Percentiles rank a stretch among this genome's conserved stretches.
phyloP scores from a whole-genome alignment of 331 rosid species.

The Pyracantha coccinea region DNA sequence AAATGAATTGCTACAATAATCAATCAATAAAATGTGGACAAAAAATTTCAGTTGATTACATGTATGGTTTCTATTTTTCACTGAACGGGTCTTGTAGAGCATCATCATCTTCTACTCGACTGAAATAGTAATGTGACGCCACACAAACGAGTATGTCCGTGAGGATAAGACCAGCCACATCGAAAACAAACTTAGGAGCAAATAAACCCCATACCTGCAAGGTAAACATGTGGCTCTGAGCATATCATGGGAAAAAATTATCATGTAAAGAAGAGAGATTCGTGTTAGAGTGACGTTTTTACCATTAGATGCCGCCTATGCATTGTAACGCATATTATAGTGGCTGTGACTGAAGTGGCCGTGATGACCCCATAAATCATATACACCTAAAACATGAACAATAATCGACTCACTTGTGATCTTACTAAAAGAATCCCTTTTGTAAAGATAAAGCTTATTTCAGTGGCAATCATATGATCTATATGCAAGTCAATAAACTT shows the following conservation, averaged over 20 bases:
- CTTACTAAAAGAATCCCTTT: neutral
- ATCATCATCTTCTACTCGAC: slow-evolving; percentile 22
- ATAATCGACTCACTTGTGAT: neutral
- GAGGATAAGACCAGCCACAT: slow-evolving; percentile 59
- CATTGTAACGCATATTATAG: slow-evolving; percentile 70
- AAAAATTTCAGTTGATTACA: neutral
- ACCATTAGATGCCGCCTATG: slow-evolving; percentile 98
- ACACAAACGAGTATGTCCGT: slow-evolving; percentile 62
- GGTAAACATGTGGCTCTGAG: neutral
- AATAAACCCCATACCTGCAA: slow-evolving; percentile 97
- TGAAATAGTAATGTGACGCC: slow-evolving; percentile 67
- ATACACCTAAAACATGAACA: slow-evolving; percentile 44
- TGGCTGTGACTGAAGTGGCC: slow-evolving; percentile 54
- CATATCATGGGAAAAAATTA: neutral
- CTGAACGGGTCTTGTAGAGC: slow-evolving; percentile 4
- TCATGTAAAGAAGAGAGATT: neutral
- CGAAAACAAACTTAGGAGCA: slow-evolving; percentile 94
- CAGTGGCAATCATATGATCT: neutral
- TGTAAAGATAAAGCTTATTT: neutral
- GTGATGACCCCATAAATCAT: slow-evolving; percentile 58
- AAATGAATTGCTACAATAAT: neutral
- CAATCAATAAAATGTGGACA: neutral
- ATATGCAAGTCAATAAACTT: slow-evolving; percentile 22
- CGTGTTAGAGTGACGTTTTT: slow-evolving; percentile 2
- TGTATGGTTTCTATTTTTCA: neutral